phyloP scores from a whole-genome alignment of 352 stramenopile species.

The Phytophthora lateralis region DNA sequence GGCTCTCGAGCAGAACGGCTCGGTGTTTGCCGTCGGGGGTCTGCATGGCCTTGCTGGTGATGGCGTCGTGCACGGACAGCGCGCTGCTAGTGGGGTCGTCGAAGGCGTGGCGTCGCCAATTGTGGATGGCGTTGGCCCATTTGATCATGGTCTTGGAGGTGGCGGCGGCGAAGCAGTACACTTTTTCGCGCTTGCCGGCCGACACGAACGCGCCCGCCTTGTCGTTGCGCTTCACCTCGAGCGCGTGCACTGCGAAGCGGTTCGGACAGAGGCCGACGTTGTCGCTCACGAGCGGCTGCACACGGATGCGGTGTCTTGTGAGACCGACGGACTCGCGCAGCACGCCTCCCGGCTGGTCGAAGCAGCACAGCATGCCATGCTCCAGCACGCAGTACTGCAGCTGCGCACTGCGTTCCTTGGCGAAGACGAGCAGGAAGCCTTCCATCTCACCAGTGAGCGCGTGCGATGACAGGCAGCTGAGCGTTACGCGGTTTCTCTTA shows the following conservation, averaged over 20 bases:
- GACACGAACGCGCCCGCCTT: constrained; percentile 46
- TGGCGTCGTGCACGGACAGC: constrained; percentile 36
- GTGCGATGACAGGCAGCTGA: constrained; percentile 15
- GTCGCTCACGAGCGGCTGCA: constrained; percentile 48
- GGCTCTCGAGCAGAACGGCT: constrained; percentile 28
- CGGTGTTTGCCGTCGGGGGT: constrained; percentile 19
- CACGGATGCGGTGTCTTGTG: constrained; percentile 66
- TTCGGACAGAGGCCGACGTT: constrained; percentile 64
- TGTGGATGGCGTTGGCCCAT: constrained; percentile 75
- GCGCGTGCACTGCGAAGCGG: constrained; percentile 58
- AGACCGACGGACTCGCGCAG: constrained; percentile 53
- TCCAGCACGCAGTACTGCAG: constrained; percentile 78
- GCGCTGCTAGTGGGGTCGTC: constrained; percentile 48
- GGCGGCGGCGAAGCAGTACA: constrained; percentile 57
- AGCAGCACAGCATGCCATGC: constrained; percentile 62
- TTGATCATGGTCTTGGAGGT: constrained; percentile 59
- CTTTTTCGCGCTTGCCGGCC: constrained; percentile 37
- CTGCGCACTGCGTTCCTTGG: constrained; percentile 42
- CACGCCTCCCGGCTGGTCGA: constrained; percentile 42
- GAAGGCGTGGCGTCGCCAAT: constrained; percentile 74
- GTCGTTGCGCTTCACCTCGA: constrained; percentile 62
- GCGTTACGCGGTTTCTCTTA: constrained; percentile 12
- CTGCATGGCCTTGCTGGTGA: constrained; percentile 24
- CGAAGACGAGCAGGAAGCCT: constrained; percentile 72
- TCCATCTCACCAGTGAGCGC: constrained; percentile 53